Conservation (phyloP, 768 basidiomycete species). For the Lactifluus volemus region DNA sequence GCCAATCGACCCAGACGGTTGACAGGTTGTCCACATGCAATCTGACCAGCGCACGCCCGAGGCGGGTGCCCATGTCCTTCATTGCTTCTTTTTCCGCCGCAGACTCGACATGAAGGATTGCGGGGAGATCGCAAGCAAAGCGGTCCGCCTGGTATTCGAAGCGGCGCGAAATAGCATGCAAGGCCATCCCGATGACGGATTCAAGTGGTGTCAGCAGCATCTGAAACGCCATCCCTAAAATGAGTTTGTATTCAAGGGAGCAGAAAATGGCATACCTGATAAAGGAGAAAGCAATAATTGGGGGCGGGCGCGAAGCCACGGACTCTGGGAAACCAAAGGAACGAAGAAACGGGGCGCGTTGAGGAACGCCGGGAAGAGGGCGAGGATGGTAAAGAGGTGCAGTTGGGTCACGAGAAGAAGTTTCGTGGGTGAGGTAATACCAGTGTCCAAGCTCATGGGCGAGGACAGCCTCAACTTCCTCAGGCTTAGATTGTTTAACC, state of each 20-base stretch:
- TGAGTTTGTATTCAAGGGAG: not conserved
- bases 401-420: conserved; percentile 78
- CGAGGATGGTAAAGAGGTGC: conserved; percentile 81
- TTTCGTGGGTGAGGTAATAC: conserved; percentile 91
- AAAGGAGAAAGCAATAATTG: conserved; percentile 77
- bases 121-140: conserved; percentile 68
- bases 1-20: conserved; percentile 91
- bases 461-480: conserved; percentile 95
- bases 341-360: conserved; percentile 68
- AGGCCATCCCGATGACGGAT: conserved; percentile 55
- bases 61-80: conserved; percentile 79
- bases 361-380: conserved; percentile 85
- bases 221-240: conserved; percentile 25
- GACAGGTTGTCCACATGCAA: conserved; percentile 90
- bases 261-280: conserved; percentile 44
- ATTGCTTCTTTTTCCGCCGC: conserved; percentile 43
- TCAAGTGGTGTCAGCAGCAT: conserved; percentile 80
- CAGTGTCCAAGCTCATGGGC: conserved; percentile 97
- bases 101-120: conserved; percentile 22
- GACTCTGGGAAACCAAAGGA: conserved; percentile 71
- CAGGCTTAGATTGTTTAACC: conserved; percentile 81
- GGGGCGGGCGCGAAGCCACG: conserved; percentile 61
- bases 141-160: conserved; percentile 93
- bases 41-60: conserved; percentile 72
- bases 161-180: conserved; percentile 76